Percentiles rank a stretch among this genome's conserved stretches.
Evolutionary conservation across 2,329 filamentous ascomycete species (phyloP).

Genomic region (Aspergillus udagawae): DNA sequence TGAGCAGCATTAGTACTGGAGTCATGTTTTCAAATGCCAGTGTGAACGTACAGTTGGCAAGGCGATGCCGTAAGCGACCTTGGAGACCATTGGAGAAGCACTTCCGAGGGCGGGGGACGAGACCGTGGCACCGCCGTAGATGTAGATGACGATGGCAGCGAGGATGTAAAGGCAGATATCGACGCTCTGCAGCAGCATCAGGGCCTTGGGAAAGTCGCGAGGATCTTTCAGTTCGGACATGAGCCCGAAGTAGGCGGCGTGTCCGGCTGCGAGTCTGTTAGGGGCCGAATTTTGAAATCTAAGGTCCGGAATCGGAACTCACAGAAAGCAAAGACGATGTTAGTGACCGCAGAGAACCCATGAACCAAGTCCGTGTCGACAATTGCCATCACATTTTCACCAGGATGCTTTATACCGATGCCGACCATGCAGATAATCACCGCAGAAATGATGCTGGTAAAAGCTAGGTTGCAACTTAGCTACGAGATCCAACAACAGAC

Average conservation of each 20-base stretch:
- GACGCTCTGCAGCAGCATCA: conserved; percentile 57
- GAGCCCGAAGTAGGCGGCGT: conserved; percentile 66
- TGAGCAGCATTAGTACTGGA: conserved; percentile 6
- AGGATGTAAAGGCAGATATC: conserved; percentile 62
- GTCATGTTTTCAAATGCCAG: background rate
- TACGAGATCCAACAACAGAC: rapidly evolving
- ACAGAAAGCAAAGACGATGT: conserved; percentile 70
- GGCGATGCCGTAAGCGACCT: conserved; percentile 65
- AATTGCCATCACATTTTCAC: conserved; percentile 33
- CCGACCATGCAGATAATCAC: conserved; percentile 65
- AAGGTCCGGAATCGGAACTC: conserved; percentile 39
- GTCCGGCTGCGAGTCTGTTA: conserved; percentile 49
- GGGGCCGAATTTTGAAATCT: conserved; percentile 45
- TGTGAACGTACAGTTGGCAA: conserved; percentile 53
- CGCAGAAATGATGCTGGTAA: conserved; percentile 59
- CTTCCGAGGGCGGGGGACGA: conserved; percentile 65
- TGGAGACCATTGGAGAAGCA: conserved; percentile 53
- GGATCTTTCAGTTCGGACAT: conserved; percentile 62
- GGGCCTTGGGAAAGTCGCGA: conserved; percentile 57
- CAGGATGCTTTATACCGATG: conserved; percentile 52
- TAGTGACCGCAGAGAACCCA: conserved; percentile 59
- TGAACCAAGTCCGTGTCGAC: conserved; percentile 47
- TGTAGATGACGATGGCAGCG: conserved; percentile 65
- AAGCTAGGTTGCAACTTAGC: conserved; percentile 41
- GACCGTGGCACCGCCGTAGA: conserved; percentile 59